Percentiles rank a stretch among this genome's conserved stretches.
These are phyloP conservation scores for Xylariaceae sp. DNA, from an alignment of 2,329 filamentous ascomycete genomes.

Conservation along the genomic window DNA sequence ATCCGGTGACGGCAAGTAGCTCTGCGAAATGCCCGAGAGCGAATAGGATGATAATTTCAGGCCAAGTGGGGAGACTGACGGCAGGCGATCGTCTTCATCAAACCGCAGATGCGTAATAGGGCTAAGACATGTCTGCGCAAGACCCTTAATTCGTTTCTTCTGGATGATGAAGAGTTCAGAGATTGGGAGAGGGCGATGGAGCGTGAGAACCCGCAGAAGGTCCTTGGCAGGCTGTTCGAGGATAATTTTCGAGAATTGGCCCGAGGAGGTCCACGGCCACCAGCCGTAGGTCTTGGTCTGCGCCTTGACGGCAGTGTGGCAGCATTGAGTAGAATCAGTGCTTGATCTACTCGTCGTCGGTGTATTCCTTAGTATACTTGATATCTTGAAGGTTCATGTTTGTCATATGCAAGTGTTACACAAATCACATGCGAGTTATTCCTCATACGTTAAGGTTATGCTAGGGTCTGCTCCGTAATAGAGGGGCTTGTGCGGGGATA, in stretches of 20 bases:
- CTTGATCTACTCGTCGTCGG: too few relatives aligned
- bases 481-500: too few relatives aligned
- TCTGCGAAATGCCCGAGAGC: slow-evolving; percentile 64
- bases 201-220: slow-evolving; percentile 30
- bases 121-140: slow-evolving; percentile 52
- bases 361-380: too few relatives aligned
- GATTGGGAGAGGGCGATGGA: slow-evolving; percentile 43
- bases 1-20: slow-evolving; percentile 62
- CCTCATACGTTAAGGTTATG: too few relatives aligned
- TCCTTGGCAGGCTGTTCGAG: slow-evolving; percentile 37
- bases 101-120: slow-evolving; percentile 63
- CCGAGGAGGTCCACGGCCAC: slow-evolving; percentile 41
- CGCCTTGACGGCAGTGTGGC: too few relatives aligned
- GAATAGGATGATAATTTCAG: slow-evolving; percentile 57
- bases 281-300: too few relatives aligned
- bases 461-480: too few relatives aligned
- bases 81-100: slow-evolving; percentile 78
- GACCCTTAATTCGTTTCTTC: slow-evolving; percentile 65
- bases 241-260: slow-evolving; percentile 45
- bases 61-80: slow-evolving; percentile 73
- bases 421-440: too few relatives aligned
- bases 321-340: too few relatives aligned
- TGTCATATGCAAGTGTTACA: too few relatives aligned
- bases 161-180: slow-evolving; percentile 66
- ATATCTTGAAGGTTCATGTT: too few relatives aligned